These are phyloP conservation scores for Ascocoryne sarcoides DNA, from an alignment of 2,329 filamentous ascomycete species.

Conservation along the genomic window DNA sequence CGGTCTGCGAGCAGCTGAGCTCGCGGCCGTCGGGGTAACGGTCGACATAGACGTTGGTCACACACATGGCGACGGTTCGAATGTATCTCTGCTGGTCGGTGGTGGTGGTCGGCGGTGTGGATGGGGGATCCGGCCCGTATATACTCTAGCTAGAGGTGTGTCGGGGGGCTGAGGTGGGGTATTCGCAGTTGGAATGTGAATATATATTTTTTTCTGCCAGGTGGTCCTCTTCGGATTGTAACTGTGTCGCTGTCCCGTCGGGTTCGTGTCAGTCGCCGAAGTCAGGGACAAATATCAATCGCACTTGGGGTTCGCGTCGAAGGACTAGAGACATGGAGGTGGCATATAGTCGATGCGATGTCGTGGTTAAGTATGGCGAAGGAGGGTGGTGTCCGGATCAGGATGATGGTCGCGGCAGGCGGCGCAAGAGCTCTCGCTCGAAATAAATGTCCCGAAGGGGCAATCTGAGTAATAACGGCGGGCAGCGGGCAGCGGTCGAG, in stretches of 20 bases:
- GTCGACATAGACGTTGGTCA: constrained; percentile 21
- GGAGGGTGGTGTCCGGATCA: constrained; percentile 14
- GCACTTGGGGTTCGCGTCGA: constrained; percentile 20
- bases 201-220: too few relatives aligned
- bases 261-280: constrained; percentile 25
- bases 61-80: constrained; percentile 25
- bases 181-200: constrained; percentile 2
- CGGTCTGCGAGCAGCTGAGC: constrained; percentile 29
- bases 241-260: neutral
- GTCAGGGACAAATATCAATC: constrained; percentile 24
- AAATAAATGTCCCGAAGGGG: neutral
- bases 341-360: constrained; percentile 20
- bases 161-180: neutral
- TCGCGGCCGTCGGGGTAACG: constrained; percentile 38
- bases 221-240: constrained; percentile 4
- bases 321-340: constrained; percentile 25
- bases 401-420: neutral
- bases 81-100: constrained; percentile 40
- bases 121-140: too few relatives aligned
- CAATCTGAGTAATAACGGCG: too few relatives aligned
- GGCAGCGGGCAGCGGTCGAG: too few relatives aligned
- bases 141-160: neutral
- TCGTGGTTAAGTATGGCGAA: constrained; percentile 9
- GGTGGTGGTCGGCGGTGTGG: constrained; percentile 21
- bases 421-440: neutral